Evolutionary conservation across 2,329 filamentous ascomycete species (phyloP).

Genomic region (Trichophyton schoenleinii): DNA sequence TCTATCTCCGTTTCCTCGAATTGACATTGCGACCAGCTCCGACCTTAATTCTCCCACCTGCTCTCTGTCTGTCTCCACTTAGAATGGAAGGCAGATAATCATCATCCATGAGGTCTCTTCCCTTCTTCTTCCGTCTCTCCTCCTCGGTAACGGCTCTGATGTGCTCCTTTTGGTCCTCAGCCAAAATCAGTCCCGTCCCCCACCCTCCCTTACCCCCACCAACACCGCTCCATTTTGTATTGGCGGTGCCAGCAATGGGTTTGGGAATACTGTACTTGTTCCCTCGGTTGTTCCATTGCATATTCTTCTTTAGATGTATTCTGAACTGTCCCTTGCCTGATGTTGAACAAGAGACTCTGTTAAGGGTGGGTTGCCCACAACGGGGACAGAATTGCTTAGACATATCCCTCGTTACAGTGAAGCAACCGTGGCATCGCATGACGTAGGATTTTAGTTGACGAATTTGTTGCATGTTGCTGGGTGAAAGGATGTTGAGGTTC

Average conservation of each 20-base stretch:
- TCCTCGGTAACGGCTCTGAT: slow-evolving; percentile 50
- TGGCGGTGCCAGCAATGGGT: slow-evolving; percentile 66
- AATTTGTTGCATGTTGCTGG: slow-evolving; percentile 61
- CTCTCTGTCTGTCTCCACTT: slow-evolving; percentile 59
- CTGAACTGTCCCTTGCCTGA: slow-evolving; percentile 67
- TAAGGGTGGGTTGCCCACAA: slow-evolving; percentile 79
- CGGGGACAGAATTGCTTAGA: slow-evolving; percentile 80
- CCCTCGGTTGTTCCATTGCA: slow-evolving; percentile 89
- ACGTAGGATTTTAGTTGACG: slow-evolving; percentile 78
- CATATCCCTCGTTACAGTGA: slow-evolving; percentile 72
- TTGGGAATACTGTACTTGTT: slow-evolving; percentile 91
- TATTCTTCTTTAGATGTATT: slow-evolving; percentile 83
- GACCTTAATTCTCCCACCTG: slow-evolving; percentile 58
- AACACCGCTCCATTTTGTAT: slow-evolving; percentile 54
- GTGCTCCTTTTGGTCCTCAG: slow-evolving; percentile 96
- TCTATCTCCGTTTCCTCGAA: slow-evolving; percentile 45
- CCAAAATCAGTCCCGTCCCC: slow-evolving; percentile 70
- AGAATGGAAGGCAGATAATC: slow-evolving; percentile 80
- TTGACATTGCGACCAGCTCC: slow-evolving; percentile 83
- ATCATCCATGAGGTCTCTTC: slow-evolving; percentile 84
- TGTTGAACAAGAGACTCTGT: slow-evolving; percentile 73
- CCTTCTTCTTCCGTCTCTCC: slow-evolving; percentile 46
- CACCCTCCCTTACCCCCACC: slow-evolving; percentile 77
- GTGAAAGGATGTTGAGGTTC: slow-evolving; percentile 79
- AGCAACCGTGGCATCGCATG: slow-evolving; percentile 87